phyloP scores from a whole-genome alignment of 345 rosid genomes.

The Raphanus sativus region DNA sequence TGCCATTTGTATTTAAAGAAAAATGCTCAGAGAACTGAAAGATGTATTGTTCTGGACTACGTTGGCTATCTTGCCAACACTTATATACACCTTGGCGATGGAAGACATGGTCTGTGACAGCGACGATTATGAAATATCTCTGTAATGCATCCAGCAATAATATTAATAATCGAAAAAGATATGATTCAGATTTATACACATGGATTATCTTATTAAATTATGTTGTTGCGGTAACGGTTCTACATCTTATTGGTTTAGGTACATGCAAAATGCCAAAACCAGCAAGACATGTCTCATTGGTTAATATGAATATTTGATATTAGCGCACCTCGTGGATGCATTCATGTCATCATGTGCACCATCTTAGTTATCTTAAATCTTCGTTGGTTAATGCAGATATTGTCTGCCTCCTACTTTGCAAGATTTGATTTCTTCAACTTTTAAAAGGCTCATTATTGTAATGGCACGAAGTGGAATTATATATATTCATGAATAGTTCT shows the following conservation, averaged over 20 bases:
- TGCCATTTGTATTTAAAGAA: slow-evolving; percentile 28
- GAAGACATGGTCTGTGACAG: background rate
- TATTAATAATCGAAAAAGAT: background rate
- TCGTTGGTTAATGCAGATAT: slow-evolving; percentile 4
- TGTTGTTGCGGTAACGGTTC: background rate
- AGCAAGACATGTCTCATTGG: background rate
- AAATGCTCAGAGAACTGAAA: background rate
- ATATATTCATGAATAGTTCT: background rate
- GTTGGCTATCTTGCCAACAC: background rate
- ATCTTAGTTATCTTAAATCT: slow-evolving; percentile 1
- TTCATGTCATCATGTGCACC: slow-evolving; percentile 15
- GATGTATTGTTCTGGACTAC: slow-evolving; percentile 21
- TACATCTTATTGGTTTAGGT: background rate
- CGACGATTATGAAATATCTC: background rate
- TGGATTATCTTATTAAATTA: background rate
- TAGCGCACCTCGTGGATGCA: slow-evolving; percentile 14
- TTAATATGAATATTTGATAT: background rate
- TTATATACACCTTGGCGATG: slow-evolving; percentile 7
- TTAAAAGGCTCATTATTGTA: background rate
- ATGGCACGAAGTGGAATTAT: background rate
- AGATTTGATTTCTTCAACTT: background rate
- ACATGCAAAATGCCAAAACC: background rate
- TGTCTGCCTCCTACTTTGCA: slow-evolving; percentile 24
- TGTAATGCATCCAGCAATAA: background rate
- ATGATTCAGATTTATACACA: slow-evolving; percentile 8